Evolutionary conservation across 2,329 filamentous ascomycete genomes (phyloP).

Genomic region (Lasiodiplodia sp.): DNA sequence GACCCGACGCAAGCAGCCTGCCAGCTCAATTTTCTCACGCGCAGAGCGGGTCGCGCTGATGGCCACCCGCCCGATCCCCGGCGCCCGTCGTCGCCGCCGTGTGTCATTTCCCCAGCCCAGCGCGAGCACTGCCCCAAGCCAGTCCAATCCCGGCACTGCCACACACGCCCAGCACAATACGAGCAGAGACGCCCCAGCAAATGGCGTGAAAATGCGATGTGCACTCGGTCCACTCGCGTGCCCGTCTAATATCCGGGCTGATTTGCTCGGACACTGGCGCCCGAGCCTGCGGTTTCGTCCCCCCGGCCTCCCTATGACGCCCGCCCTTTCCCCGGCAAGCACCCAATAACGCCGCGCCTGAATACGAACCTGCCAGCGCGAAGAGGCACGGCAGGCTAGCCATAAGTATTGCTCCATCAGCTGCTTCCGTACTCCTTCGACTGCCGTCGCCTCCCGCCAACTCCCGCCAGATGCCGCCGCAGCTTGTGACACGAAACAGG

Average conservation of each 20-base stretch:
- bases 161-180: conserved; percentile 14
- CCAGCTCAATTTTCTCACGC: conserved; percentile 2
- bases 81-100: conserved; percentile 1
- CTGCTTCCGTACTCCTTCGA: neutral
- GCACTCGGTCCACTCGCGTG: conserved; percentile 23
- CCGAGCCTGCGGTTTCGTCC: conserved; percentile 1
- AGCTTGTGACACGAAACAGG: neutral
- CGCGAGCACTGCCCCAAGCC: conserved; percentile 16
- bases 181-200: conserved; percentile 14
- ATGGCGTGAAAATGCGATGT: conserved; percentile 28
- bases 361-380: neutral
- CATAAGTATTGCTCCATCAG: conserved; percentile 9
- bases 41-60: conserved; percentile 15
- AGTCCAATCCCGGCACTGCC: conserved; percentile 24
- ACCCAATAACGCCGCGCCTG: neutral
- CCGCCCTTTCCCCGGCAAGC: neutral
- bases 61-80: conserved; percentile 2
- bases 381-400: conserved; percentile 2
- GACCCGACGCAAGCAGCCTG: neutral
- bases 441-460: neutral
- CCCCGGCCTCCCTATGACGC: conserved; percentile 11
- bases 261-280: conserved; percentile 6
- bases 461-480: neutral
- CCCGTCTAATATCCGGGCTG: conserved; percentile 24
- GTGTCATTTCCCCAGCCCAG: conserved; percentile 26